Conservation (phyloP, 140 eudicot species). For the Erigeron philadelphicus region DNA sequence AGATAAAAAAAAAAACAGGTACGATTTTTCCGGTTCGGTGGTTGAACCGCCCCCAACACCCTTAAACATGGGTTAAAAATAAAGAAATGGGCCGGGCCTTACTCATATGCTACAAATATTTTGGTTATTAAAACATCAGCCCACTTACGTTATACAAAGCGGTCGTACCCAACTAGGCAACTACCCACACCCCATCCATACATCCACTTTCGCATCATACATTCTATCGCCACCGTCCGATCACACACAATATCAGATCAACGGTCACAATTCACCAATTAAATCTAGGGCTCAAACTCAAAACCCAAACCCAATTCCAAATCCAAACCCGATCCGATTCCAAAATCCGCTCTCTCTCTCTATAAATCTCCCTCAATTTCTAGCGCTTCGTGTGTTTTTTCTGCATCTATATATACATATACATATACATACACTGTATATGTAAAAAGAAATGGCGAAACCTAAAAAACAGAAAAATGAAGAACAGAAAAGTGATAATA, state of each 20-base stretch:
- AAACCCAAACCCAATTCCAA: slow-evolving; percentile 21
- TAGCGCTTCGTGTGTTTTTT: slow-evolving; percentile 20
- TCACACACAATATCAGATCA: background rate
- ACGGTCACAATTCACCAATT: slow-evolving; percentile 25
- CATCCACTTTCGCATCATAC: background rate
- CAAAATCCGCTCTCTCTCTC: slow-evolving; percentile 8
- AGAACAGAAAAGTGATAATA: slow-evolving; percentile 49
- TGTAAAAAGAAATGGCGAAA: slow-evolving; percentile 51
- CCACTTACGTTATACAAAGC: background rate
- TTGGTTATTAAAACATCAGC: too few relatives aligned
- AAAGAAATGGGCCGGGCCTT: too few relatives aligned
- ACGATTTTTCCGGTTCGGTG: too few relatives aligned
- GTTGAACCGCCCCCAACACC: too few relatives aligned
- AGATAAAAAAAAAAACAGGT: too few relatives aligned
- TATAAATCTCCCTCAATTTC: slow-evolving; percentile 31
- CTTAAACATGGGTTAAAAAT: too few relatives aligned
- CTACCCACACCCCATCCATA: background rate
- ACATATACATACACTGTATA: slow-evolving; percentile 12
- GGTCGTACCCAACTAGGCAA: slow-evolving; percentile 10
- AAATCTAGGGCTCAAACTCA: slow-evolving; percentile 44
- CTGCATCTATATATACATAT: too few relatives aligned
- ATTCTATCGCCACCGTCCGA: slow-evolving; percentile 20
- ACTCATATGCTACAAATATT: too few relatives aligned
- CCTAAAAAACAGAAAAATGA: slow-evolving; percentile 74
- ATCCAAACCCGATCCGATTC: slow-evolving; percentile 19